A percentile compares a stretch with the other conserved stretches of the same genome.
Evolutionary conservation across 2,329 filamentous ascomycete genomes (phyloP).

Genomic region (Colletotrichum somersetense): DNA sequence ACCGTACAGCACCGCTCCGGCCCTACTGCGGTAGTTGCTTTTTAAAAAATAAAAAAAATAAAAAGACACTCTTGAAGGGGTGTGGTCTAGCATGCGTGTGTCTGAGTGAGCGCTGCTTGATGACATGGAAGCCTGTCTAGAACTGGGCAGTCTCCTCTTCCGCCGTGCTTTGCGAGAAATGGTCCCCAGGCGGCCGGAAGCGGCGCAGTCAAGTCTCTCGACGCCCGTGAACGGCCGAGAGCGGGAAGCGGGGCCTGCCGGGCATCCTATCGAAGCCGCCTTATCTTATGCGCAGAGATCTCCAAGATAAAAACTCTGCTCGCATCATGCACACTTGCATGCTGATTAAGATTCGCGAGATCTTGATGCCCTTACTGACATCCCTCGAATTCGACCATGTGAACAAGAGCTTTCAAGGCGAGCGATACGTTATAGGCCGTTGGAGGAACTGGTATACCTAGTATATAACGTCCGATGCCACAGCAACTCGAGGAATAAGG

Average conservation of each 20-base stretch:
- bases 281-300: not conserved
- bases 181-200: not conserved
- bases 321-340: not conserved
- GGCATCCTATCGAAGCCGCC: constrained; percentile 4
- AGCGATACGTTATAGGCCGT: not conserved
- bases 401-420: not conserved
- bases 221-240: constrained; percentile 8
- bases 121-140: not conserved
- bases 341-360: not conserved
- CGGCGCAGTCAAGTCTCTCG: not conserved
- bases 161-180: not conserved
- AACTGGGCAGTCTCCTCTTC: not conserved
- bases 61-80: not conserved
- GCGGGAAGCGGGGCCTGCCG: not conserved
- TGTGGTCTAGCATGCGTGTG: not conserved
- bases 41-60: not conserved
- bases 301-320: not conserved
- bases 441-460: not conserved
- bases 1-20: not conserved
- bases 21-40: not conserved
- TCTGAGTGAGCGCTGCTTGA: not conserved
- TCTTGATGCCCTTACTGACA: not conserved
- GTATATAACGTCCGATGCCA: not conserved
- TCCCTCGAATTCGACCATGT: not conserved
- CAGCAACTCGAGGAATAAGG: constrained; percentile 21